Conservation (phyloP, 75 land plant genomes). For the Ceratopteris richardii region DNA sequence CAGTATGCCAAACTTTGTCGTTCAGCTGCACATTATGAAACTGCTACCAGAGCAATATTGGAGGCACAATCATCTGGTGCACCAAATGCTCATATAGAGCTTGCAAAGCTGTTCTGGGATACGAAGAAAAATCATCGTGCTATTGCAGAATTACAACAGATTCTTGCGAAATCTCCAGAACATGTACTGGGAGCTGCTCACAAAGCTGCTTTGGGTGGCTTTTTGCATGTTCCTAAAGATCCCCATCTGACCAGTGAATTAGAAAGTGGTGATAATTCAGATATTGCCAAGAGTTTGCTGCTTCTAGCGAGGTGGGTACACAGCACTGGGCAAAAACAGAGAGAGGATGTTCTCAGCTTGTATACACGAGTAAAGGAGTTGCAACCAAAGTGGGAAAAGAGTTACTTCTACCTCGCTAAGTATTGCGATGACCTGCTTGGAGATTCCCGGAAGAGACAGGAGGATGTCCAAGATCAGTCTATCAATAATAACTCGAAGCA, state of each 20-base stretch:
- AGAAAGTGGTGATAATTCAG: conserved; percentile 39
- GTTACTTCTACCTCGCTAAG: conserved; percentile 85
- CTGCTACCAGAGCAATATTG: conserved; percentile 82
- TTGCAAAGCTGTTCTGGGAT: conserved; percentile 85
- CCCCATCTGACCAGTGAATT: conserved; percentile 4
- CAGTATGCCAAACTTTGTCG: conserved; percentile 98
- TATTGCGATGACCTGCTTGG: conserved; percentile 87
- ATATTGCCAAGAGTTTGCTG: conserved; percentile 76
- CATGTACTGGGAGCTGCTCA: conserved; percentile 64
- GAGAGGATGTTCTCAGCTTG: conserved; percentile 82
- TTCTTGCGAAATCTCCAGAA: conserved; percentile 60
- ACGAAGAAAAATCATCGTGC: conserved; percentile 77
- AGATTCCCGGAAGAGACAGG: conserved; percentile 91
- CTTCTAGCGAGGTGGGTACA: conserved; percentile 94
- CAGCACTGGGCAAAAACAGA: conserved; percentile 95
- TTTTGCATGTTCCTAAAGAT: conserved; percentile 39
- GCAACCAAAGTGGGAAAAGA: conserved; percentile 92
- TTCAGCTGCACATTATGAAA: conserved; percentile 92
- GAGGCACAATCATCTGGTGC: conserved; percentile 91
- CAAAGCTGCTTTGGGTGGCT: conserved; percentile 62
- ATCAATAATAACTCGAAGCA: conserved; percentile 2
- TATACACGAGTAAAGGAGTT: conserved; percentile 80
- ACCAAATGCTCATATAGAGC: conserved; percentile 85
- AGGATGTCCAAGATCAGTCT: conserved; percentile 48
- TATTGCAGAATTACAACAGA: conserved; percentile 84